phyloP scores from a whole-genome alignment of 2,329 filamentous ascomycete genomes.

The Colletotrichum siamense region DNA sequence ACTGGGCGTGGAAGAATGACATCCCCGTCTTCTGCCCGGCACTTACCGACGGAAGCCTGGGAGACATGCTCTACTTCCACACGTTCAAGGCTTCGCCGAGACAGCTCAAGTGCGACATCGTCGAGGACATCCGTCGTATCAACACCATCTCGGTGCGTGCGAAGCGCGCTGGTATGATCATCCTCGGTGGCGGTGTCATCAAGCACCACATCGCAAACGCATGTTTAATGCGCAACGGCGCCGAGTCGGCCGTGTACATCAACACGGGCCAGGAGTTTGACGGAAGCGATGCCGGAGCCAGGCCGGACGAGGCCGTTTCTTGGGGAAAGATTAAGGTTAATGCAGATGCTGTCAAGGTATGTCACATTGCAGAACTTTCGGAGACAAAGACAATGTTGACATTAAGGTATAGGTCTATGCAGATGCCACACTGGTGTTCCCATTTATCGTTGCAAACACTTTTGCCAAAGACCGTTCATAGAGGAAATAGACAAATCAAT shows the following conservation, averaged over 20 bases:
- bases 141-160: constrained; percentile 91
- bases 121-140: constrained; percentile 90
- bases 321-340: constrained; percentile 98
- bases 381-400: neutral
- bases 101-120: constrained; percentile 86
- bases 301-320: constrained; percentile 95
- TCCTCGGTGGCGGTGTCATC: constrained; percentile 91
- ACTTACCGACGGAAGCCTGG: constrained; percentile 91
- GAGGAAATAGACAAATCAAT: neutral
- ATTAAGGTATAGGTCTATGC: constrained; percentile 58
- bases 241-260: constrained; percentile 95
- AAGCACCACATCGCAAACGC: constrained; percentile 99
- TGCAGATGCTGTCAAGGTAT: constrained; percentile 87
- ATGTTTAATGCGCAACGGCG: constrained; percentile 95
- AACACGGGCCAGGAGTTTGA: constrained; percentile 98
- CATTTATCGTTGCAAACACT: constrained; percentile 70
- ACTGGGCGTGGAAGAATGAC: constrained; percentile 97
- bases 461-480: constrained; percentile 60
- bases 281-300: constrained; percentile 91
- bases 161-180: constrained; percentile 91
- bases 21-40: constrained; percentile 98
- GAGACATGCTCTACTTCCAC: constrained; percentile 99
- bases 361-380: constrained; percentile 22
- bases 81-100: constrained; percentile 87
- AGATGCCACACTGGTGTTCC: constrained; percentile 70